phyloP scores from a whole-genome alignment of 2,329 filamentous ascomycete species.

The Coleophoma cylindrospora region DNA sequence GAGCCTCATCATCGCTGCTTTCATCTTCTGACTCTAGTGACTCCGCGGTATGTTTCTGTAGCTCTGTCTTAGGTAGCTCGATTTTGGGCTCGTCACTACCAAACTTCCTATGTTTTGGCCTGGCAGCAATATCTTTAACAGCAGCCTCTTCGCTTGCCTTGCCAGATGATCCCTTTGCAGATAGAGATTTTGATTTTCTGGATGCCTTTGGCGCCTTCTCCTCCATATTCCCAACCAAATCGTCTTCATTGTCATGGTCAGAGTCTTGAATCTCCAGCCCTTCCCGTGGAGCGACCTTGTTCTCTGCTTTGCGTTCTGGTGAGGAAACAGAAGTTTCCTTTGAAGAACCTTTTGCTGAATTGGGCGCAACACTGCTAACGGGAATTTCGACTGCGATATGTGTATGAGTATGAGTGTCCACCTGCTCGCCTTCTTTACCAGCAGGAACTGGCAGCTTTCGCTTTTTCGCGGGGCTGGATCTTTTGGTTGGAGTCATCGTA shows the following conservation, averaged over 20 bases:
- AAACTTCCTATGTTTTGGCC: conserved; percentile 9
- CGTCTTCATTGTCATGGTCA: conserved; percentile 3
- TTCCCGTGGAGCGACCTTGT: background rate
- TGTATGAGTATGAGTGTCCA: conserved; percentile 7
- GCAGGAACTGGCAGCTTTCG: conserved; percentile 16
- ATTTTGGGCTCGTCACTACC: conserved; percentile 14
- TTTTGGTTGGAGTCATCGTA: conserved; percentile 4
- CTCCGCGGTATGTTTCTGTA: background rate
- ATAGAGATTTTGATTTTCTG: background rate
- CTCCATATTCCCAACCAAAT: background rate
- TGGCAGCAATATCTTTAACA: background rate
- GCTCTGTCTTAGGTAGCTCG: conserved; percentile 1
- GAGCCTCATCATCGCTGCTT: conserved; percentile 25
- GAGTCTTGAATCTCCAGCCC: conserved; percentile 4
- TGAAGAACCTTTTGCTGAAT: background rate
- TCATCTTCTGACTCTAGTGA: conserved; percentile 7
- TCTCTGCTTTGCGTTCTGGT: background rate
- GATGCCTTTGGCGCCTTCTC: background rate
- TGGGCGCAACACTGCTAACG: conserved; percentile 2
- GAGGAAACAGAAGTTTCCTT: background rate
- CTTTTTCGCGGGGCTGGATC: conserved; percentile 13
- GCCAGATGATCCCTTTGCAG: background rate
- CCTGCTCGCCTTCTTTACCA: conserved; percentile 10
- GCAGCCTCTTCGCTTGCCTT: background rate
- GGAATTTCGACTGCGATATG: conserved; percentile 20